Conservation (phyloP, 805 yeast genomes). For the Candida ponderosae region DNA sequence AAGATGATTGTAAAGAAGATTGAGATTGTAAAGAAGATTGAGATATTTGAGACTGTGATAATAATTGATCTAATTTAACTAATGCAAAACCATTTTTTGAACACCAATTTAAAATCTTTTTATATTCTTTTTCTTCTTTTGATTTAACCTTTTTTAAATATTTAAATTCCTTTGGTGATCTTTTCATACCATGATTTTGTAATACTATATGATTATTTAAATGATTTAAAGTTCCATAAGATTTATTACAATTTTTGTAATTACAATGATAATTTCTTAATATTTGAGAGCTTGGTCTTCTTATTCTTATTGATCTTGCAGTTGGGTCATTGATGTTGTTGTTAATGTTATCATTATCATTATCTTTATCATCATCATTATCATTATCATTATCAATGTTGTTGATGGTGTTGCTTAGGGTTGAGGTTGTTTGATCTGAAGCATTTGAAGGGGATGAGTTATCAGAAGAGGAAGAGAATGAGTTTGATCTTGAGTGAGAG, state of each 20-base stretch:
- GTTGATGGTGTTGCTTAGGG: too few species aligned
- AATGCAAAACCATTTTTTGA: neutral
- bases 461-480: too few species aligned
- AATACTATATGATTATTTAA: conserved; percentile 40
- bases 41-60: too few species aligned
- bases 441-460: too few species aligned
- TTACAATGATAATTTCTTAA: conserved; percentile 40
- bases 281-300: conserved; percentile 40
- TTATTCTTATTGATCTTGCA: conserved; percentile 26
- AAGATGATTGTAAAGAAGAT: too few species aligned
- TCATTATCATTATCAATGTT: too few species aligned
- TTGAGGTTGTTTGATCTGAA: too few species aligned
- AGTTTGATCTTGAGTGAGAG: too few species aligned
- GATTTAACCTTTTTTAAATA: conserved; percentile 11
- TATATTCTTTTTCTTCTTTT: neutral
- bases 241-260: conserved; percentile 35
- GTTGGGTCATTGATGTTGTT: too few species aligned
- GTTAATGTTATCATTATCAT: too few species aligned
- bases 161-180: conserved; percentile 40
- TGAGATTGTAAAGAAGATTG: too few species aligned
- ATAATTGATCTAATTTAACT: neutral
- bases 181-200: conserved; percentile 40
- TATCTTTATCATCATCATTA: too few species aligned
- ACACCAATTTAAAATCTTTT: neutral
- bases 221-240: conserved; percentile 48